Conservation (phyloP, 116 monocot genomes). For the Phalaenopsis hybrid region DNA sequence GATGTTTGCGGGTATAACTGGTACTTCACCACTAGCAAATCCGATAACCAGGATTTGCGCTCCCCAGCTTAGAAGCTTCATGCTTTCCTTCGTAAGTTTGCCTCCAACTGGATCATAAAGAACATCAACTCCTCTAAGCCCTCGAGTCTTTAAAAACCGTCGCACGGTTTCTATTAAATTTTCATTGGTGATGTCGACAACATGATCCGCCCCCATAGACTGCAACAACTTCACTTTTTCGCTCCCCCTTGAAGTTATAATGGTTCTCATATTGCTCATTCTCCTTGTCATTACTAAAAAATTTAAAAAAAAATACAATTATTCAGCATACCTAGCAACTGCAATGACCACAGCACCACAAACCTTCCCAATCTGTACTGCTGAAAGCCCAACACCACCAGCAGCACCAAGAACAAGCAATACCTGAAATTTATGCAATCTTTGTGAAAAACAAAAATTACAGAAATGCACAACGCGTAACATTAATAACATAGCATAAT, state of each 20-base stretch:
- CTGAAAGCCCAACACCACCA: conserved; percentile 92
- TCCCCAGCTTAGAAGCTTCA: conserved; percentile 96
- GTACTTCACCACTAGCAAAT: conserved; percentile 96
- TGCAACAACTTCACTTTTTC: conserved; percentile 68
- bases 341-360: conserved; percentile 93
- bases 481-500: neutral
- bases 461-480: neutral
- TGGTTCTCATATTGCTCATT: neutral
- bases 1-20: conserved; percentile 93
- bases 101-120: conserved; percentile 98
- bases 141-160: conserved; percentile 56
- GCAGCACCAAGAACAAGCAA: conserved; percentile 98
- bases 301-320: neutral
- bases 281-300: neutral
- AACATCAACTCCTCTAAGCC: conserved; percentile 86
- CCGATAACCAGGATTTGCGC: conserved; percentile 93
- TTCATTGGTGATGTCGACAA: conserved; percentile 53
- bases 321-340: conserved; percentile 66
- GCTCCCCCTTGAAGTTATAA: conserved; percentile 51
- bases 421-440: conserved; percentile 38
- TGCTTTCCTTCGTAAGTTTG: conserved; percentile 64
- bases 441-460: neutral
- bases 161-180: conserved; percentile 67
- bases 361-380: conserved; percentile 92
- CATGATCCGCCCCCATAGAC: conserved; percentile 82